Evolutionary conservation across 768 basidiomycete genomes (phyloP).

Genomic region (Hirschioporus abietinus): DNA sequence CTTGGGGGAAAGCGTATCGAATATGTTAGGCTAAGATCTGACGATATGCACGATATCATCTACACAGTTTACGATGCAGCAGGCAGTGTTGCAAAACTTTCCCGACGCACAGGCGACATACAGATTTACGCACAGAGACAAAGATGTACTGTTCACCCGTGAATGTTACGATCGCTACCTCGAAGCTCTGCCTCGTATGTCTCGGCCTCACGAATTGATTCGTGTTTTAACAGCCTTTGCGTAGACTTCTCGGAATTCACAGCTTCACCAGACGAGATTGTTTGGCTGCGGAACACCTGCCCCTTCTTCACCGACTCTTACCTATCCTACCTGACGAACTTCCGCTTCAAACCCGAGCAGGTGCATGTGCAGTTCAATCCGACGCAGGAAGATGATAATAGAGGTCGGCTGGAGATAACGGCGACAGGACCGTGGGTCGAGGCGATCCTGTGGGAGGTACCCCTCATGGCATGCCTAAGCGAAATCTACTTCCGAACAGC

Average conservation of each 20-base stretch:
- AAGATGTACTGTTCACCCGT: constrained; percentile 57
- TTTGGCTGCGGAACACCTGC: constrained; percentile 63
- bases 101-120: constrained; percentile 67
- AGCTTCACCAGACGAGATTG: constrained; percentile 55
- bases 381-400: constrained; percentile 37
- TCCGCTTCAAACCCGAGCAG: constrained; percentile 71
- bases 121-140: constrained; percentile 75
- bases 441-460: constrained; percentile 93
- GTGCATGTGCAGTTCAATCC: constrained; percentile 64
- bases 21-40: too few species aligned
- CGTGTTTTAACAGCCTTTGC: neutral
- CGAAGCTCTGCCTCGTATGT: constrained; percentile 50
- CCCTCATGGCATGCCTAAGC: constrained; percentile 86
- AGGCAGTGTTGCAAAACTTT: constrained; percentile 77
- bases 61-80: constrained; percentile 87
- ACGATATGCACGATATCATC: constrained; percentile 4
- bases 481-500: constrained; percentile 81
- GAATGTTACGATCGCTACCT: constrained; percentile 58
- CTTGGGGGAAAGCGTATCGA: too few species aligned
- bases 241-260: constrained; percentile 65
- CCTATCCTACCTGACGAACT: constrained; percentile 67
- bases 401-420: constrained; percentile 69
- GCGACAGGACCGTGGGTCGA: constrained; percentile 72
- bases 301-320: constrained; percentile 72
- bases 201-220: constrained; percentile 5